Percentiles rank a stretch among this genome's conserved stretches.
Evolutionary conservation across 352 stramenopile genomes (phyloP).

Genomic region (Peronospora belbahrii): DNA sequence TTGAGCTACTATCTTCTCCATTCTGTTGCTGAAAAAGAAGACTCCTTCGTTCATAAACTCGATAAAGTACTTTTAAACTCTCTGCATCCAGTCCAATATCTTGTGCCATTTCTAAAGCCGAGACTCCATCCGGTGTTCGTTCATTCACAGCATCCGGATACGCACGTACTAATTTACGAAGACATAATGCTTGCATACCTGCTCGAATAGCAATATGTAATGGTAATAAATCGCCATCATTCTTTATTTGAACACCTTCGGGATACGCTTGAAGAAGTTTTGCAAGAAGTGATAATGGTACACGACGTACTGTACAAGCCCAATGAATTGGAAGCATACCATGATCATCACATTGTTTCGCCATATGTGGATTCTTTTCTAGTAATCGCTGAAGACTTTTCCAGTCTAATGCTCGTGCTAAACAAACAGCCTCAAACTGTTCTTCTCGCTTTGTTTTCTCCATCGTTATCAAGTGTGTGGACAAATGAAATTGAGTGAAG

Average conservation of each 20-base stretch:
- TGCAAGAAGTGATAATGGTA: slow-evolving; percentile 52
- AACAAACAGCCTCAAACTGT: slow-evolving; percentile 64
- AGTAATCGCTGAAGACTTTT: slow-evolving; percentile 54
- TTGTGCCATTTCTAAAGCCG: slow-evolving; percentile 47
- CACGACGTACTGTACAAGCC: slow-evolving; percentile 59
- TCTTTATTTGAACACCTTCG: slow-evolving; percentile 46
- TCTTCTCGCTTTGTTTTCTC: too few relatives aligned
- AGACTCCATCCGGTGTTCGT: slow-evolving; percentile 35
- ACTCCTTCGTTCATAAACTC: slow-evolving; percentile 15
- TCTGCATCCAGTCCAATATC: slow-evolving; percentile 35
- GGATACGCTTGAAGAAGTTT: slow-evolving; percentile 57
- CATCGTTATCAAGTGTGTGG: slow-evolving; percentile 8
- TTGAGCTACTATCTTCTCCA: slow-evolving; percentile 10
- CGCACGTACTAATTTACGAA: slow-evolving; percentile 42
- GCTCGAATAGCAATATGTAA: slow-evolving; percentile 78
- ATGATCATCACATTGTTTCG: slow-evolving; percentile 54
- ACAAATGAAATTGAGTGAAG: slow-evolving; percentile 8
- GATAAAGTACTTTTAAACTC: slow-evolving; percentile 40
- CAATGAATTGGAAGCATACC: slow-evolving; percentile 82
- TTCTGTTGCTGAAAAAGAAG: slow-evolving; percentile 9
- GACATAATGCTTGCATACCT: slow-evolving; percentile 31
- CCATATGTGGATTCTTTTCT: slow-evolving; percentile 39
- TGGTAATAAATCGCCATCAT: slow-evolving; percentile 57
- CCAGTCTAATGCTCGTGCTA: slow-evolving; percentile 77
- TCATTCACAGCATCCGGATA: slow-evolving; percentile 49